A percentile compares a stretch with the other conserved stretches of the same genome.
Conservation (phyloP, 1,139 yeast genomes). For the Pichia sp. region DNA sequence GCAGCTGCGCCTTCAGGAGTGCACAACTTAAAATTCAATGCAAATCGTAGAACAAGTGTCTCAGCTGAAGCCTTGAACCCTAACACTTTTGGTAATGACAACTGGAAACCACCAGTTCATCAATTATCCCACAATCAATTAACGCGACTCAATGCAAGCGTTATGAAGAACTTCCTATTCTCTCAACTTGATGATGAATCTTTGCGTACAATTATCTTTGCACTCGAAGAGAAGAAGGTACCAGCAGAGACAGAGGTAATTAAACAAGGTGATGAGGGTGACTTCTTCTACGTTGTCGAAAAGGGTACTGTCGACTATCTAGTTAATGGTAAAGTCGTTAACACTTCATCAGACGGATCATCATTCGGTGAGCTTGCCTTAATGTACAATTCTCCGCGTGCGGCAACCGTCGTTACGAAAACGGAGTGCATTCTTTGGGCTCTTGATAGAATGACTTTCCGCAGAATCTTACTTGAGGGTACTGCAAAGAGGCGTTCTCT, state of each 20-base stretch:
- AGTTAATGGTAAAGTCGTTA: conserved; percentile 68
- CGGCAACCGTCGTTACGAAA: conserved; percentile 84
- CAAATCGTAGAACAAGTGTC: conserved; percentile 80
- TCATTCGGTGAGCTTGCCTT: conserved; percentile 95
- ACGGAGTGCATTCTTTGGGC: conserved; percentile 80
- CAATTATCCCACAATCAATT: conserved; percentile 60
- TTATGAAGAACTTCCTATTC: conserved; percentile 78
- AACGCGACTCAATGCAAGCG: conserved; percentile 58
- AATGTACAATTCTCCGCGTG: conserved; percentile 97
- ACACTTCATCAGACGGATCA: conserved; percentile 73
- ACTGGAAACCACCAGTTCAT: conserved; percentile 70
- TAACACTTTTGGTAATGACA: conserved; percentile 46
- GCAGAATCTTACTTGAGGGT: conserved; percentile 83
- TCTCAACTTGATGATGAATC: conserved; percentile 67
- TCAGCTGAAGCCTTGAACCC: conserved; percentile 73
- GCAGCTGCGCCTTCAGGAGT: too few relatives aligned
- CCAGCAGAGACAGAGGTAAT: conserved; percentile 62
- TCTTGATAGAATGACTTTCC: conserved; percentile 85
- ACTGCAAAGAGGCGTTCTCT: conserved; percentile 84
- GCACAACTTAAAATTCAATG: conserved; percentile 39
- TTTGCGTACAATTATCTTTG: conserved; percentile 69
- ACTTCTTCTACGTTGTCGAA: conserved; percentile 85
- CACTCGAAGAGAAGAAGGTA: conserved; percentile 66
- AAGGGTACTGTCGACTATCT: conserved; percentile 75
- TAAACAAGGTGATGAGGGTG: conserved; percentile 95